Conservation (phyloP, 139 green algal species). For the Chlamydomonas sp. region DNA sequence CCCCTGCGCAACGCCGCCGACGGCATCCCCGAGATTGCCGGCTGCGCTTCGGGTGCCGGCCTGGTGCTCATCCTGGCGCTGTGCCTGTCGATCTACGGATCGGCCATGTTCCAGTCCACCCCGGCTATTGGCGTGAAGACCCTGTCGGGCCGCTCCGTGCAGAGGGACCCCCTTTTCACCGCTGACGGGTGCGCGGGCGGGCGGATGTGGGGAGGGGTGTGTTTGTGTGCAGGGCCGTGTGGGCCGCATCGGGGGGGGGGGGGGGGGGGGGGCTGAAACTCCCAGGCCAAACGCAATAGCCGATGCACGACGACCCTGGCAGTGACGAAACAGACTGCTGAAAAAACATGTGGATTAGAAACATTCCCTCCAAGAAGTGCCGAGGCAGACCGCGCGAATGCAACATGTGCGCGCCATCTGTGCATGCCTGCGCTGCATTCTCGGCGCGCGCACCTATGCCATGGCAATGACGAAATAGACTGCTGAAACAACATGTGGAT, state of each 20-base stretch:
- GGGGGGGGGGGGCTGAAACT: no score
- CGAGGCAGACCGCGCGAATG: no score
- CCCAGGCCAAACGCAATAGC: no score
- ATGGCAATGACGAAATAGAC: background rate
- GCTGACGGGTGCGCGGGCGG: conserved; percentile 46
- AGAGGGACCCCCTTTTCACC: conserved; percentile 69
- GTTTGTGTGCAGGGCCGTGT: no score
- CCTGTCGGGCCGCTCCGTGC: conserved; percentile 72
- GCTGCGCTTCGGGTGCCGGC: conserved; percentile 76
- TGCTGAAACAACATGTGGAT: background rate
- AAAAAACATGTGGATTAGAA: no score
- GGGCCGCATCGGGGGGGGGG: no score
- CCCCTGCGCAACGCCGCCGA: conserved; percentile 76
- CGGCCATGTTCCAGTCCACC: conserved; percentile 77
- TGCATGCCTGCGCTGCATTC: no score
- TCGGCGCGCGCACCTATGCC: no score
- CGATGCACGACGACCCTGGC: no score
- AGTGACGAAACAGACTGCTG: background rate
- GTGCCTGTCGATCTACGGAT: conserved; percentile 88
- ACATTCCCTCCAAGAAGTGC: no score
- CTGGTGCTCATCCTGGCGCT: conserved; percentile 88
- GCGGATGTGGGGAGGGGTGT: background rate
- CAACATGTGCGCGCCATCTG: no score
- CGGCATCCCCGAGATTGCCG: conserved; percentile 73
- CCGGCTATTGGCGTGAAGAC: conserved; percentile 82